These are phyloP conservation scores for Hylodesmum podocarpum DNA, from an alignment of 306 rosid species.

Conservation along the genomic window DNA sequence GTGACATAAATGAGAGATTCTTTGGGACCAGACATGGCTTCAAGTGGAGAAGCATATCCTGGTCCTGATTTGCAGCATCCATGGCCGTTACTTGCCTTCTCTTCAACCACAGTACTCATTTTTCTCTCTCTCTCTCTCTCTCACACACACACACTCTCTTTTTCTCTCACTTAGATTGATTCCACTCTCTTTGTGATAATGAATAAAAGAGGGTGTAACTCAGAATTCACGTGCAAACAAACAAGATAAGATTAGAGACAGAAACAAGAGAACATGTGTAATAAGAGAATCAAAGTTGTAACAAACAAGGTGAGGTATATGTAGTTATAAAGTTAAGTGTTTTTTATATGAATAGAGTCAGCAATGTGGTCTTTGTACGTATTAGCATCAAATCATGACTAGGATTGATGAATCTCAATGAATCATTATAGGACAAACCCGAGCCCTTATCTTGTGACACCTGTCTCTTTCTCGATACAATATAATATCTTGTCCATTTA, in stretches of 20 bases:
- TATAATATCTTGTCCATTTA: too few relatives aligned
- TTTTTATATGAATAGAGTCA: neutral
- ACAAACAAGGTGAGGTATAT: too few relatives aligned
- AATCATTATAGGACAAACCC: too few relatives aligned
- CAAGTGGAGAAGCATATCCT: constrained; percentile 74
- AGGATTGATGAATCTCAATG: neutral
- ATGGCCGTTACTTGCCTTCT: neutral
- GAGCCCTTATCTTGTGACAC: too few relatives aligned
- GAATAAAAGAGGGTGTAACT: neutral
- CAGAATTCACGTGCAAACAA: constrained; percentile 10
- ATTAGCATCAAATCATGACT: neutral
- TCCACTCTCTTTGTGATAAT: too few relatives aligned
- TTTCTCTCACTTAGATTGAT: too few relatives aligned
- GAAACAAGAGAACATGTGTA: too few relatives aligned
- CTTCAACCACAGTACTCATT: constrained; percentile 15
- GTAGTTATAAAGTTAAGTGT: too few relatives aligned
- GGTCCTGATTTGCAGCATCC: constrained; percentile 76
- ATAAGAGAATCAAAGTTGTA: too few relatives aligned
- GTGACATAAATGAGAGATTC: constrained; percentile 82
- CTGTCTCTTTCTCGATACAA: too few relatives aligned
- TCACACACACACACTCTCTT: too few relatives aligned
- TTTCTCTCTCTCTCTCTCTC: neutral
- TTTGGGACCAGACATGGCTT: constrained; percentile 88
- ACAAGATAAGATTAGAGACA: neutral
- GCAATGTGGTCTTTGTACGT: neutral